A percentile compares a stretch with the other conserved stretches of the same genome.
These are phyloP conservation scores for Trichoderma sp. DNA, from an alignment of 2,329 filamentous ascomycete species.

Conservation along the genomic window DNA sequence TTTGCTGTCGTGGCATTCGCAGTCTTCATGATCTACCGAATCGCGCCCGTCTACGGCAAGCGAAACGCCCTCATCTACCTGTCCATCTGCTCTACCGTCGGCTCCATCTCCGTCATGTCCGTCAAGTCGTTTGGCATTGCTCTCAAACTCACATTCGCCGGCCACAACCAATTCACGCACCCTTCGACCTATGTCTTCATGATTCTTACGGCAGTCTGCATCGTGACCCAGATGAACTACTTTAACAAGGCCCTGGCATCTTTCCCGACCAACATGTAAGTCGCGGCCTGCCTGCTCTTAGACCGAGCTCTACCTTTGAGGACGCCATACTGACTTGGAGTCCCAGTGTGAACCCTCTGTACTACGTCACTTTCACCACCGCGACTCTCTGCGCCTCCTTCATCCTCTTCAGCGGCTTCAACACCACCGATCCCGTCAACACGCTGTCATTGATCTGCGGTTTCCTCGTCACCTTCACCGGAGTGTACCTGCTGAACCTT, in stretches of 20 bases:
- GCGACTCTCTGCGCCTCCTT: conserved; percentile 93
- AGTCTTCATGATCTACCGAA: conserved; percentile 91
- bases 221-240: conserved; percentile 99
- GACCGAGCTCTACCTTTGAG: background rate
- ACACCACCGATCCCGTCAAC: conserved; percentile 88
- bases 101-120: conserved; percentile 97
- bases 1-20: conserved; percentile 79
- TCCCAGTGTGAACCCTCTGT: conserved; percentile 84
- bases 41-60: conserved; percentile 87
- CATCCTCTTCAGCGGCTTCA: conserved; percentile 94
- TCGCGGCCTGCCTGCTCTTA: conserved; percentile 29
- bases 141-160: conserved; percentile 88
- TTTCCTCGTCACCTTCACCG: conserved; percentile 92
- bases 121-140: conserved; percentile 99
- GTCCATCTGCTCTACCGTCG: conserved; percentile 96
- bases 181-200: conserved; percentile 97
- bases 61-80: conserved; percentile 96
- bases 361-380: conserved; percentile 97
- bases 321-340: conserved; percentile 27
- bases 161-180: conserved; percentile 93
- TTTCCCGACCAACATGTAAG: conserved; percentile 96
- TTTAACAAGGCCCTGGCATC: conserved; percentile 98
- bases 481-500: conserved; percentile 95
- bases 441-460: conserved; percentile 90
- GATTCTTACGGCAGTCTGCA: conserved; percentile 90